Evolutionary conservation across 768 basidiomycete species (phyloP).

Genomic region (Austroboletus festivus): DNA sequence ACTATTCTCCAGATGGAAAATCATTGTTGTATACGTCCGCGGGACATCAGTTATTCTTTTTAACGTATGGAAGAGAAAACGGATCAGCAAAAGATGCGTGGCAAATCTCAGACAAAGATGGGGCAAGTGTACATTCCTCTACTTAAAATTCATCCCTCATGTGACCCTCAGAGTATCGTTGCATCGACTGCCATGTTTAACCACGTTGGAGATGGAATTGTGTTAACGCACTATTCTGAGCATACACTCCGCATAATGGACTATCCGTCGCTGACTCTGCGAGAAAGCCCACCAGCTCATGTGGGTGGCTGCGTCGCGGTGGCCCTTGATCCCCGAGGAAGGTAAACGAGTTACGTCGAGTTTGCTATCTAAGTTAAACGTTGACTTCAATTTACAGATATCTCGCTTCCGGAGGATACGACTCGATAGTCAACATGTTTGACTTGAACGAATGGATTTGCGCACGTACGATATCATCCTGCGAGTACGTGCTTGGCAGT

Average conservation of each 20-base stretch:
- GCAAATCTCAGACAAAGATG: conserved; percentile 36
- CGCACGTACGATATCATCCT: conserved; percentile 68
- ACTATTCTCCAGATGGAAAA: conserved; percentile 71
- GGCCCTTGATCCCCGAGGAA: conserved; percentile 77
- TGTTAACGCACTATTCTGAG: conserved; percentile 62
- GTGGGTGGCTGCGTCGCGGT: conserved; percentile 77
- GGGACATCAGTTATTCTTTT: conserved; percentile 57
- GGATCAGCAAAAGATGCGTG: conserved; percentile 53
- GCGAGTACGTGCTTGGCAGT: conserved; percentile 58
- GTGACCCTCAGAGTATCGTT: conserved; percentile 39
- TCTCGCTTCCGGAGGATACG: conserved; percentile 74
- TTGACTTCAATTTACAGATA: conserved; percentile 43
- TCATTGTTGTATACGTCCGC: conserved; percentile 61
- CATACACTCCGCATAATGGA: conserved; percentile 66
- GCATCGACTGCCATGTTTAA: conserved; percentile 73
- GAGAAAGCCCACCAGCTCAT: conserved; percentile 69
- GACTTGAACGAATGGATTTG: conserved; percentile 81
- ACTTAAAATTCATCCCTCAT: background rate
- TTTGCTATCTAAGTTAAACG: background rate
- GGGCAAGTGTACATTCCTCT: conserved; percentile 4
- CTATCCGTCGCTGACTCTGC: conserved; percentile 57
- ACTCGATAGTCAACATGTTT: conserved; percentile 82
- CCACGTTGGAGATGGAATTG: conserved; percentile 67
- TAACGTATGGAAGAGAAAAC: conserved; percentile 54
- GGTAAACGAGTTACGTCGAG: conserved; percentile 33